Base-by-base conservation (phyloP, 805 yeast genomes). In the Kazachstania psychrophila region DNA sequence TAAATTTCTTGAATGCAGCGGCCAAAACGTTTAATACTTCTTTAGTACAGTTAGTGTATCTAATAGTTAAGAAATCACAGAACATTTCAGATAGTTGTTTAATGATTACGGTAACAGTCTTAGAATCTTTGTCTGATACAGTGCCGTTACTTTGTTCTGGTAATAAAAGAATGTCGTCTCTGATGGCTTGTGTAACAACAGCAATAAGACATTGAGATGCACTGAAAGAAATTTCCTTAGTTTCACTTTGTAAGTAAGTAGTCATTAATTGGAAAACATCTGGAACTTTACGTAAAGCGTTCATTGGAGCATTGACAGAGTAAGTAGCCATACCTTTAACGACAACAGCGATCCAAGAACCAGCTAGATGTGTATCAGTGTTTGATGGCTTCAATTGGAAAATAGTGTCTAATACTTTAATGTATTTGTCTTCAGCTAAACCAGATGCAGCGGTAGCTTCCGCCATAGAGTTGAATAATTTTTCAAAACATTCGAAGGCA, bases 301-400 rank as follows among this genome's bases (percentile, higher is more conserved):
- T 61, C 13, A 63, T 46, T 5, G 77, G 69, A 39, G 74, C 72
- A 29, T 72, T 62, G n/a, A 57, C 58, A 5, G 81, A 60, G 45
- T 72, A 76, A 0, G 80, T 64, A 3, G 70, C 61, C 32, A 73
- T 64, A 32, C 89, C 94, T 51, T 86, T 87, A 7, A 96, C 92
- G 31, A 89, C 73, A 15, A 88, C 94, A 1, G 96, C 95, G 28
- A 87, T 70, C 98, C 98, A 92, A 10, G 96, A 74, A 11, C 94
- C 95, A 2, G 89, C 86, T 46, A 92, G 69, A 56, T 86, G 88
- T 22, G 79, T 69, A 54, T 92, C 97, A 48, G 79, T 81, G 16
- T 73, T 56, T 1, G 95, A 70, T 4, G 98, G 98, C 47, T 77
- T 79, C 52, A 88, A 68, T 42, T 81, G 82, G 48, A 84, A 73